A percentile compares a stretch with the other conserved stretches of the same genome.
These are phyloP conservation scores for Entamoeba histolytica DNA, from an alignment of 208 protist species.

Conservation along the genomic window DNA sequence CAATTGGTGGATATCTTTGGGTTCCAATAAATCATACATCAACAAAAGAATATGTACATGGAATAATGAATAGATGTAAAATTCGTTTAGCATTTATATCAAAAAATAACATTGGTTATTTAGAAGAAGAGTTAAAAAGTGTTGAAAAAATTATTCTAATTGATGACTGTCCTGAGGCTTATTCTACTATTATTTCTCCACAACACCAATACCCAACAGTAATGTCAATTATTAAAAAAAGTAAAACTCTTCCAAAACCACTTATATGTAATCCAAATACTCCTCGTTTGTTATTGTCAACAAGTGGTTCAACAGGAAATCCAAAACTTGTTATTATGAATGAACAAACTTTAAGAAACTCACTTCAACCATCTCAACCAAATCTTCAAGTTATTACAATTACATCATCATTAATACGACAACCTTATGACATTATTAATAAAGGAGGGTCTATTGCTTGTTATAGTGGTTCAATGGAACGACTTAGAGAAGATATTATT, in stretches of 20 bases:
- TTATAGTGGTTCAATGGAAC: neutral
- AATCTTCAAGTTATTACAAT: neutral
- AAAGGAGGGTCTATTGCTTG: neutral
- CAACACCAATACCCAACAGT: neutral
- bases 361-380: neutral
- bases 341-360: neutral
- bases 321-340: neutral
- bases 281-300: neutral
- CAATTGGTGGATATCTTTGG: neutral
- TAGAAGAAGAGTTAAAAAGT: neutral
- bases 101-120: neutral
- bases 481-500: neutral
- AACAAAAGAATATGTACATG: neutral
- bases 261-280: neutral
- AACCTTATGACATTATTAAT: neutral
- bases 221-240: neutral
- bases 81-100: neutral
- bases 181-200: neutral
- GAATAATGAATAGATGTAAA: neutral
- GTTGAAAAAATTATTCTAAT: neutral
- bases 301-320: neutral
- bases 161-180: neutral
- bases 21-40: neutral
- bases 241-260: neutral
- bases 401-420: neutral